Evolutionary conservation across 176 grass and related monocot species (phyloP).

Genomic region (Aechmea fasciata): DNA sequence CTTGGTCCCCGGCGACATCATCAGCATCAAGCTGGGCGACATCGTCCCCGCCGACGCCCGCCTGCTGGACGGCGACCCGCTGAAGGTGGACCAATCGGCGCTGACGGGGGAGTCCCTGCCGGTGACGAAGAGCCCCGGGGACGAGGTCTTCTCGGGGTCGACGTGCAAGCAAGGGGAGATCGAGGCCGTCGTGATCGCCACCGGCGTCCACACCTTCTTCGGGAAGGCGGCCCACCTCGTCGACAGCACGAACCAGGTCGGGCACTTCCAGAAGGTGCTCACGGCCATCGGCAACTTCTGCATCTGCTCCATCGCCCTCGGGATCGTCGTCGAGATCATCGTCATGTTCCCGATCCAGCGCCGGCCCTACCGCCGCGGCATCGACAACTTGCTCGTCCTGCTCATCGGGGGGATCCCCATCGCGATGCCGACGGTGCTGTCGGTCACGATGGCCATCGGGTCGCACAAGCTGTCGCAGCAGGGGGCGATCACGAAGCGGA

Average conservation of each 20-base stretch:
- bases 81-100: slow-evolving; percentile 91
- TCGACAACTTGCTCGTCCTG: slow-evolving; percentile 89
- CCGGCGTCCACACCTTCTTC: slow-evolving; percentile 97
- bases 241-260: slow-evolving; percentile 95
- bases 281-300: slow-evolving; percentile 98
- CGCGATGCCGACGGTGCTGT: slow-evolving; percentile 91
- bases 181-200: slow-evolving; percentile 98
- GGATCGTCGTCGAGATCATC: slow-evolving; percentile 87
- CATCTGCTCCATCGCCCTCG: slow-evolving; percentile 84
- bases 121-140: slow-evolving; percentile 58
- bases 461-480: slow-evolving; percentile 95
- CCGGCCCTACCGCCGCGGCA: slow-evolving; percentile 54
- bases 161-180: slow-evolving; percentile 97
- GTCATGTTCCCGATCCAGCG: slow-evolving; percentile 98
- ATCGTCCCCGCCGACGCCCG: slow-evolving; percentile 95
- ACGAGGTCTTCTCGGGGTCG: slow-evolving; percentile 91
- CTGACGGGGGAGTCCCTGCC: slow-evolving; percentile 92
- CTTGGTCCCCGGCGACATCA: slow-evolving; percentile 82
- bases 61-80: slow-evolving; percentile 82
- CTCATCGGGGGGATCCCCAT: slow-evolving; percentile 97
- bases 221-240: slow-evolving; percentile 98
- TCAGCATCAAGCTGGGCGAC: slow-evolving; percentile 95
- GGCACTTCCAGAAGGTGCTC: slow-evolving; percentile 95
- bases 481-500: slow-evolving; percentile 96
- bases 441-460: slow-evolving; percentile 93